Conservation (phyloP, 306 rosid species). For the Cotoneaster glaucophyllus region DNA sequence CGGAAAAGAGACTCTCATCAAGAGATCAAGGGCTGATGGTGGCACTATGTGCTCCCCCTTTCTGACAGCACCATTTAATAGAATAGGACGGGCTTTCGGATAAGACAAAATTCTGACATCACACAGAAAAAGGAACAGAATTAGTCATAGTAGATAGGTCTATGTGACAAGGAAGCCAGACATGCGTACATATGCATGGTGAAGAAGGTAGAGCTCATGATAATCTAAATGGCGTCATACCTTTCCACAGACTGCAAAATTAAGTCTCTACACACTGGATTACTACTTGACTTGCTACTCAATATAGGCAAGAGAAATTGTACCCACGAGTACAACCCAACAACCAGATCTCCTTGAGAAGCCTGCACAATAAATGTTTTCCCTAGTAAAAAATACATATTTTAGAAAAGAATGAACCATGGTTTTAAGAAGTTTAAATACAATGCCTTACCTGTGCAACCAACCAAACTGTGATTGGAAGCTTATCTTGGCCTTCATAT, state of each 20-base stretch:
- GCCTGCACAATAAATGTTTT: conserved; percentile 36
- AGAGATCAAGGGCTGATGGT: conserved; percentile 60
- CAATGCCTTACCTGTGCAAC: conserved; percentile 52
- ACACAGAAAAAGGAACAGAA: neutral
- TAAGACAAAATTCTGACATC: conserved; percentile 34
- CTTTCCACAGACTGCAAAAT: conserved; percentile 83
- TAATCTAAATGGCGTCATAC: conserved; percentile 31
- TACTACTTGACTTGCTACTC: conserved; percentile 52
- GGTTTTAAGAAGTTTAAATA: neutral
- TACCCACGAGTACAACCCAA: conserved; percentile 82
- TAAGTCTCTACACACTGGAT: conserved; percentile 81
- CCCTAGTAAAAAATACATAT: neutral
- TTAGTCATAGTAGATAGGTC: conserved; percentile 7
- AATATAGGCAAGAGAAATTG: conserved; percentile 70
- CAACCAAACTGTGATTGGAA: conserved; percentile 68
- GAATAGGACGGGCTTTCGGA: conserved; percentile 67
- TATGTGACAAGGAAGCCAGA: conserved; percentile 2
- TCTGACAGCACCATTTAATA: conserved; percentile 77
- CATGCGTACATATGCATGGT: neutral
- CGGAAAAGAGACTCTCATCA: conserved; percentile 65
- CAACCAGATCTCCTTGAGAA: conserved; percentile 64
- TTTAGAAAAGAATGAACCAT: neutral
- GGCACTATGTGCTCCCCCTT: conserved; percentile 82
- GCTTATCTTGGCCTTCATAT: conserved; percentile 89
- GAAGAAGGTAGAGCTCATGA: neutral